Percentiles rank a stretch among this genome's conserved stretches.
phyloP scores from a whole-genome alignment of 2,329 filamentous ascomycete genomes.

The Aspergillus neoniger region DNA sequence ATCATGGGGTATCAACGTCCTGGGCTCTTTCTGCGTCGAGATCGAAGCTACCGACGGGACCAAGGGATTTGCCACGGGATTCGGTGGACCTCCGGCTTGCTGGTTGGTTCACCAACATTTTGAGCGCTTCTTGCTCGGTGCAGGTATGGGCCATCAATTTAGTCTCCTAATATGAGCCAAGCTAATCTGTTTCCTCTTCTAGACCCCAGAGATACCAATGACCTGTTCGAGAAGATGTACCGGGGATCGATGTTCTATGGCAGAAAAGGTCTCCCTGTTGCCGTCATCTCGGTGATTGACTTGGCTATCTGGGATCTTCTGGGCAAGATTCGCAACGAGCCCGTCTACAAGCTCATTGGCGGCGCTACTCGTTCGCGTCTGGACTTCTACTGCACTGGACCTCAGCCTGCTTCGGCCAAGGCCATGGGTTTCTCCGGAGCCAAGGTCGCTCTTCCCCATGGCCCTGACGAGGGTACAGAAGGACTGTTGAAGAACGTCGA shows the following conservation, averaged over 20 bases:
- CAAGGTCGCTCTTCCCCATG: slow-evolving; percentile 88
- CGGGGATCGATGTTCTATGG: slow-evolving; percentile 95
- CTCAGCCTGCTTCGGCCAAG: slow-evolving; percentile 77
- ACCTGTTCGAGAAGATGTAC: slow-evolving; percentile 96
- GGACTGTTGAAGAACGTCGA: slow-evolving; percentile 87
- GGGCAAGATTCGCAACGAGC: slow-evolving; percentile 87
- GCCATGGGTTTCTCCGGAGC: slow-evolving; percentile 86
- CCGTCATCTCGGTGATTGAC: slow-evolving; percentile 92
- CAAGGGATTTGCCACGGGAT: slow-evolving; percentile 91
- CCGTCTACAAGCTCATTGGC: slow-evolving; percentile 91
- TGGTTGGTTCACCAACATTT: slow-evolving; percentile 95
- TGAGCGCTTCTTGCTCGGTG: slow-evolving; percentile 83
- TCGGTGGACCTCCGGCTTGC: slow-evolving; percentile 88
- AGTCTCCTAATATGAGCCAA: not conserved
- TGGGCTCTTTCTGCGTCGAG: slow-evolving; percentile 89
- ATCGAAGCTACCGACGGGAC: slow-evolving; percentile 86
- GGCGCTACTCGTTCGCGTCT: slow-evolving; percentile 82
- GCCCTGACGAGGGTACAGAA: slow-evolving; percentile 79
- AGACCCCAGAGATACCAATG: slow-evolving; percentile 88
- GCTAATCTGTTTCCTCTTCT: not conserved
- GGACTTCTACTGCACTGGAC: slow-evolving; percentile 93
- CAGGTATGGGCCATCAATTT: slow-evolving; percentile 48
- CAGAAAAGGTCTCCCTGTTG: slow-evolving; percentile 84
- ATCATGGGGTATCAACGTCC: slow-evolving; percentile 92
- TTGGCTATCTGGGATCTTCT: slow-evolving; percentile 89